Base-by-base conservation (phyloP, 1,284 basidiomycete genomes). In the Fistulina hepatica region DNA sequence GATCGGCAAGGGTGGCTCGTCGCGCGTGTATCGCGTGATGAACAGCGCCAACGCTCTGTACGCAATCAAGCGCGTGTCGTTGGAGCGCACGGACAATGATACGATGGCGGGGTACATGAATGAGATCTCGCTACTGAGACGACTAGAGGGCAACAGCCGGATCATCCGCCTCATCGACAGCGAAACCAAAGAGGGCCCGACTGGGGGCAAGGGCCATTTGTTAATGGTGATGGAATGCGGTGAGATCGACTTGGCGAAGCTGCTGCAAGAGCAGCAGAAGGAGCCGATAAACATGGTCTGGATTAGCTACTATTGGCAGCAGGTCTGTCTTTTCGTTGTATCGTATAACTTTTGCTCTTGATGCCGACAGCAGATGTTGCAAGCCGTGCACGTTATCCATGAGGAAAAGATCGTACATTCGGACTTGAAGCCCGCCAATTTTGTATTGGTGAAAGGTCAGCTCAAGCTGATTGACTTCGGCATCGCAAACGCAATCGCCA, bases 381-480 rank as follows among this genome's bases (percentile, higher is more conserved):
- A 94, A 66, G 91, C 92, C 1, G 92, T 95, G 7, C 85, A 94
- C 44, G 82, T 94, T 31, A 91, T 95, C 34, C 92, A 97, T 53
- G 83, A 92, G 44, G 89, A 93, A 62, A 93, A 92, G 58, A 94
- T 97, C 42, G 90, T 97, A 2, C 92, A 97, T 58, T 93, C 91
- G 7, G 92, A 97, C 56, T 69, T 95, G 36, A 97, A 97, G 56
- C 92, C 92, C 2, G 92, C 92, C 2, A 97, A 97, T 58, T 97
- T 97, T 51, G 91, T 97, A 12, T 67, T 97, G 26, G 92, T 95
- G 40, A 81, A 82, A 45, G 92, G 92, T 2, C 82, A 90, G 44
- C 65, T 97, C 34, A 97, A 97, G 65, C 66, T 95, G 39, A 97
- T 97, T 50, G 92, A 95, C 57, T 97, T 97, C 51, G 92, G 92